Conservation (phyloP, 1,284 basidiomycete genomes). For the Inonotus obliquus region DNA sequence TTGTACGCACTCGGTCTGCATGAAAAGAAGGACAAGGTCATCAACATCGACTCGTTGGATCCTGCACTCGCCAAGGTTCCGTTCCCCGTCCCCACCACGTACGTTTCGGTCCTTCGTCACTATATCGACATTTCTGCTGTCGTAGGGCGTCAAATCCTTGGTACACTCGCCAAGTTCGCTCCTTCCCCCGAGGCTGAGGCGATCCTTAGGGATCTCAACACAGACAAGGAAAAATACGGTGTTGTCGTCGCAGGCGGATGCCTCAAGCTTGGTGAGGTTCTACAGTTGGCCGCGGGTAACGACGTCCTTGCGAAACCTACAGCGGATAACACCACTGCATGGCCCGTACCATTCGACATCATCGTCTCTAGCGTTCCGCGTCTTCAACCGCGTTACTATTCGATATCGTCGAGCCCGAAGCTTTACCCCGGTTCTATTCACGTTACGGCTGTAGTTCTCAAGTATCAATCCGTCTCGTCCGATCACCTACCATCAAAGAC, state of each 20-base stretch:
- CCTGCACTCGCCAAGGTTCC: slow-evolving; percentile 98
- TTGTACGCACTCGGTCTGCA: slow-evolving; percentile 83
- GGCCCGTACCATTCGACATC: slow-evolving; percentile 96
- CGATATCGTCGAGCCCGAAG: slow-evolving; percentile 96
- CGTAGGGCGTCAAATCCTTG: slow-evolving; percentile 91
- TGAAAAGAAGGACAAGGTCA: slow-evolving; percentile 74
- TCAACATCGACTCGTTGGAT: slow-evolving; percentile 93
- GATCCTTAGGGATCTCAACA: slow-evolving; percentile 74
- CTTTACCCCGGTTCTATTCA: slow-evolving; percentile 86
- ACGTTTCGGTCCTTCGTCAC: slow-evolving; percentile 90
- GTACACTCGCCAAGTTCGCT: slow-evolving; percentile 83
- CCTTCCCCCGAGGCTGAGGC: slow-evolving; percentile 76
- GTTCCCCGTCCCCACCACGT: slow-evolving; percentile 96
- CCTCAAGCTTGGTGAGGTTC: slow-evolving; percentile 87
- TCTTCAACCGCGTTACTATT: slow-evolving; percentile 96
- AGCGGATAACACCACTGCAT: slow-evolving; percentile 69
- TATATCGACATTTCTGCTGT: slow-evolving; percentile 95
- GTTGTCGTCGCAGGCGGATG: slow-evolving; percentile 73
- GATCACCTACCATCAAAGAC: slow-evolving; percentile 51
- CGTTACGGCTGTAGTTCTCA: slow-evolving; percentile 92
- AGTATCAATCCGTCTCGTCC: slow-evolving; percentile 70
- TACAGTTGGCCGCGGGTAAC: slow-evolving; percentile 86
- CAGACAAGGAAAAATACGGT: slow-evolving; percentile 85
- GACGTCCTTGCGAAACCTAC: slow-evolving; percentile 54
- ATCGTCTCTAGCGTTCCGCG: slow-evolving; percentile 91